These are phyloP conservation scores for Taphrina betulina DNA, from an alignment of 1,139 yeast genomes.

Conservation along the genomic window DNA sequence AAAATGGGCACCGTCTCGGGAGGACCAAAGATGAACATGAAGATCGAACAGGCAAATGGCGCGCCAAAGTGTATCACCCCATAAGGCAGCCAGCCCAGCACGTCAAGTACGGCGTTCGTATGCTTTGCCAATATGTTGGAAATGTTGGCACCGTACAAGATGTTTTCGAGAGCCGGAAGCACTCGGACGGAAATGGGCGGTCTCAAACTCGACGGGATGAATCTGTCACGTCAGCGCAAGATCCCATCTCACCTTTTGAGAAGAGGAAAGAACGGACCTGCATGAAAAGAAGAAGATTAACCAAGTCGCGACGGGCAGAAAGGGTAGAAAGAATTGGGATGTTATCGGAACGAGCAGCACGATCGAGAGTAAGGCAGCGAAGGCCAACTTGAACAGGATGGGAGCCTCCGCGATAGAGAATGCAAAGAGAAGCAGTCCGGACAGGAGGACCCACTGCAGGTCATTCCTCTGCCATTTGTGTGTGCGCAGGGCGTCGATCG, in stretches of 20 bases:
- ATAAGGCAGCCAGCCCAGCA: conserved; percentile 94
- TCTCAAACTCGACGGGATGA: conserved; percentile 72
- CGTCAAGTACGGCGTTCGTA: conserved; percentile 66
- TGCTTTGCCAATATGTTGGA: conserved; percentile 80
- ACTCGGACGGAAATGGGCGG: conserved; percentile 90
- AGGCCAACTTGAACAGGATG: conserved; percentile 50
- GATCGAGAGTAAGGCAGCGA: conserved; percentile 46
- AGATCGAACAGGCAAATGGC: conserved; percentile 81
- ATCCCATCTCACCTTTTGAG: no score
- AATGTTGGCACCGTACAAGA: conserved; percentile 88
- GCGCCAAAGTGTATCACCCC: conserved; percentile 86
- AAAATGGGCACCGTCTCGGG: conserved; percentile 84
- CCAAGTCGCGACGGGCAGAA: conserved; percentile 87
- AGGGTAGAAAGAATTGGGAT: conserved; percentile 80
- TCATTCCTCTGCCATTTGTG: conserved; percentile 50
- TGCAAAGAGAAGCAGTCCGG: conserved; percentile 49
- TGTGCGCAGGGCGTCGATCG: conserved; percentile 52
- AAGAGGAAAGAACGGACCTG: conserved; percentile 9
- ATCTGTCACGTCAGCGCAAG: conserved; percentile 51
- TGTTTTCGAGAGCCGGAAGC: conserved; percentile 90
- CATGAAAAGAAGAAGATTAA: conserved; percentile 71
- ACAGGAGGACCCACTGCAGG: conserved; percentile 49
- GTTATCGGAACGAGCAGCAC: conserved; percentile 67
- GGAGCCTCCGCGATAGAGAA: conserved; percentile 58
- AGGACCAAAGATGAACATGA: conserved; percentile 84